Evolutionary conservation across 768 basidiomycete genomes (phyloP), one percentile per base, ranked within the genome.

Genomic region (Calocybe cyanea): DNA sequence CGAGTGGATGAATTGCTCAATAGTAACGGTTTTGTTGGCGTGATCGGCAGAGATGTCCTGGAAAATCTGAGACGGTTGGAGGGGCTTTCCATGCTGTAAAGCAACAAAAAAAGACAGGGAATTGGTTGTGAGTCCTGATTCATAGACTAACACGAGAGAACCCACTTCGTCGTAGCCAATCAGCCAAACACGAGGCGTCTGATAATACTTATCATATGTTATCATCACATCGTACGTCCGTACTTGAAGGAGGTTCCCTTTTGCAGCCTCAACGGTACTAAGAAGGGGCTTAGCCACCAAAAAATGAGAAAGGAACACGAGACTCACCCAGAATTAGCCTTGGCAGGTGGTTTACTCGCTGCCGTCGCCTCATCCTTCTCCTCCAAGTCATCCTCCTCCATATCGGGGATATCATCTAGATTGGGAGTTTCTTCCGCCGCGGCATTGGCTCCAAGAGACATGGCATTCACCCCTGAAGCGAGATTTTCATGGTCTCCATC

Each of bases 141-240:
- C n/a, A n/a, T n/a, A 11, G 5, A 28, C 25, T 28, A 38, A 32
- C 41, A 38, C 30, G 31, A 40, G 38, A 46, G 24, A 18, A 41
- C 53, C 46, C 51, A 89, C 92, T 81, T 98, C 96, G 62, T 97
- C 94, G 62, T 97, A 97, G 15, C 96, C 96, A 53, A 94, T 80
- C 48, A 99, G 70, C 96, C 96, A 99, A 63, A 97, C 87, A 55
- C 95, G 82, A 18, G 96, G 96, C 10, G 94, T 97, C 66, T 98
- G 96, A 68, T 99, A 98, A 67, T 94, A 95, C 72, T 98, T 99
- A 78, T 99, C 96, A 65, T 98, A 99, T 38, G 91, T 92, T 73
- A 99, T 98, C 87, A 96, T 91, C 59, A 97, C 94, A 64, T 99
- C 96, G 72, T 99, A 99, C 9, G 95, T 99, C 59, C 96, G 81